Percentiles rank a stretch among this genome's conserved stretches.
phyloP scores from a whole-genome alignment of 371 early-diverging fungal species.

The Lichtheimia ramosa region DNA sequence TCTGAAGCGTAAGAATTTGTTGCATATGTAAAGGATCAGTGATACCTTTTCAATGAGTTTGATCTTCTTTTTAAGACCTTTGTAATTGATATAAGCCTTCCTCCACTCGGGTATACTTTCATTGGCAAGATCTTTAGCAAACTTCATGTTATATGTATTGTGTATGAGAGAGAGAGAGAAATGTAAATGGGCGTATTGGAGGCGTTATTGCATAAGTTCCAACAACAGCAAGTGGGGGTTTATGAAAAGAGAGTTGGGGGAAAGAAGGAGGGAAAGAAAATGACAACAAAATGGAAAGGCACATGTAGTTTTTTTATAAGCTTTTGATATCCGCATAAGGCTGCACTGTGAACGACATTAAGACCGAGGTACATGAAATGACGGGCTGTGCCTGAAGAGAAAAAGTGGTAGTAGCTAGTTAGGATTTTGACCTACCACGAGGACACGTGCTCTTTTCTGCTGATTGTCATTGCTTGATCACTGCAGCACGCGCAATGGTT shows the following conservation, averaged over 20 bases:
- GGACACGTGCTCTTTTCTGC: constrained; percentile 3
- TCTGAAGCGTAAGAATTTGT: too few species aligned
- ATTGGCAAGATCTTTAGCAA: constrained; percentile 74
- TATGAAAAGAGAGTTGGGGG: not conserved
- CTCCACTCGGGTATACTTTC: constrained; percentile 87
- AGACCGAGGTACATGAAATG: too few species aligned
- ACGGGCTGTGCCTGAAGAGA: not conserved
- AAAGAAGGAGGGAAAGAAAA: not conserved
- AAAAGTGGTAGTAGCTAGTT: not conserved
- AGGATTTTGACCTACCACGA: constrained; percentile 8
- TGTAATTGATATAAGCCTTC: constrained; percentile 76
- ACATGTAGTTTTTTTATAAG: too few species aligned
- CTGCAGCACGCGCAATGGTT: too few species aligned
- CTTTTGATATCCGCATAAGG: too few species aligned
- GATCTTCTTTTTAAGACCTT: constrained; percentile 67
- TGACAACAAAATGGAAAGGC: not conserved
- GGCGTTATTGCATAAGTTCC: too few species aligned
- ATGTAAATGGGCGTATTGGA: too few species aligned
- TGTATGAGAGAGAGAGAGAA: not conserved
- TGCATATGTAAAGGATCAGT: too few species aligned
- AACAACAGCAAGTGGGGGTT: too few species aligned
- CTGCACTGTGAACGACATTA: too few species aligned
- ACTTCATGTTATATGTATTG: constrained; percentile 55
- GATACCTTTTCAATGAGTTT: constrained; percentile 59
- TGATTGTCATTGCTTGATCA: constrained; percentile 5